These are phyloP conservation scores for Nematocida minor DNA, from an alignment of 371 early-diverging fungal species.

Conservation along the genomic window DNA sequence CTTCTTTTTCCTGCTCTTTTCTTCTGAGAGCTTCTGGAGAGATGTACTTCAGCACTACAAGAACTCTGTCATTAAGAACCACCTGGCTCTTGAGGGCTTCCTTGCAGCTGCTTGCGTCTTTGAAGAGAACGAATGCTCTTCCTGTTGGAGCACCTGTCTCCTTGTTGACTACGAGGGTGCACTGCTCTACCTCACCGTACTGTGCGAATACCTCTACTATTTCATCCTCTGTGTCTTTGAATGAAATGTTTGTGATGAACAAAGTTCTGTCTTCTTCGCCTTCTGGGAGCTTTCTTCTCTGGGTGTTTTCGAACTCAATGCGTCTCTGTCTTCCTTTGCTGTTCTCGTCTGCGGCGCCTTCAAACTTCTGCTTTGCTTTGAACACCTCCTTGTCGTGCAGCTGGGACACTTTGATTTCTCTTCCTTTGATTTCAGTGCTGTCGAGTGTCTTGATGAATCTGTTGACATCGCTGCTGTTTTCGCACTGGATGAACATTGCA, in stretches of 20 bases:
- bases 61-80: constrained; percentile 42
- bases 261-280: constrained; percentile 50
- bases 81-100: constrained; percentile 48
- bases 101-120: constrained; percentile 1
- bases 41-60: constrained; percentile 54
- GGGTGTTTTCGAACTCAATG: constrained; percentile 11
- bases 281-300: constrained; percentile 2
- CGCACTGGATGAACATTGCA: constrained; percentile 46
- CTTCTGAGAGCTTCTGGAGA: constrained; percentile 58
- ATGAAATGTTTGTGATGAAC: constrained; percentile 54
- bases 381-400: constrained; percentile 23
- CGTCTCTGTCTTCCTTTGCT: constrained; percentile 5
- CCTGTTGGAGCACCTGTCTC: constrained; percentile 57
- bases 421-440: neutral
- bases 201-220: constrained; percentile 48
- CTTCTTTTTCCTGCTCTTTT: constrained; percentile 46
- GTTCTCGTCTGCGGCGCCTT: neutral
- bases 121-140: constrained; percentile 59
- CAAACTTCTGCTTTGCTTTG: constrained; percentile 14
- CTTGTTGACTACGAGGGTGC: constrained; percentile 52
- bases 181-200: constrained; percentile 58
- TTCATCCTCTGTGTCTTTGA: constrained; percentile 59
- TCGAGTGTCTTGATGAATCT: constrained; percentile 36
- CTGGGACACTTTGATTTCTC: constrained; percentile 23
- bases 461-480: constrained; percentile 28